Percentiles rank a stretch among this genome's conserved stretches.
Conservation (phyloP, 805 yeast species). For the Komagataella kurtzmanii region DNA sequence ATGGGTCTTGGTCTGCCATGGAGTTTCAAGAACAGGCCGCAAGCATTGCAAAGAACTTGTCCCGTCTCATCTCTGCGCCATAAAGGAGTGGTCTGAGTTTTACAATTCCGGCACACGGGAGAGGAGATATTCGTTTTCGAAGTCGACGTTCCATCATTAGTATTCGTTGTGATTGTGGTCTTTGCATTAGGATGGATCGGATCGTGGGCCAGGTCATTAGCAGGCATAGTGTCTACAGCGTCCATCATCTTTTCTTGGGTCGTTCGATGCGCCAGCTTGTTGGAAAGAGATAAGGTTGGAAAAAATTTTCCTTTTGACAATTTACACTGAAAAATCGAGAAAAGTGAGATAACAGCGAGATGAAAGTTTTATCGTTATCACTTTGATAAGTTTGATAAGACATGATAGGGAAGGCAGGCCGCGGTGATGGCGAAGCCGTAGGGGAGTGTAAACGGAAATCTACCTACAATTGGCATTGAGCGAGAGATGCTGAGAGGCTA, state of each 20-base stretch:
- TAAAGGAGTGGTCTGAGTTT: constrained; percentile 84
- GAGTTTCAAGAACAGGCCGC: constrained; percentile 77
- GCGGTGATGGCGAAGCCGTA: not conserved
- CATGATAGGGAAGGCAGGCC: not conserved
- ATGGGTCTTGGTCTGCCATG: constrained; percentile 93
- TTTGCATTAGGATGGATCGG: constrained; percentile 51
- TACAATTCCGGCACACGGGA: constrained; percentile 80
- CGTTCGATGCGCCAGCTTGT: not conserved
- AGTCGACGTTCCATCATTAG: constrained; percentile 50
- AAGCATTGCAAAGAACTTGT: constrained; percentile 85
- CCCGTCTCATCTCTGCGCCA: constrained; percentile 95
- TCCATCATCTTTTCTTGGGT: not conserved
- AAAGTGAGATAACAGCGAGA: not conserved
- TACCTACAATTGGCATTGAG: not conserved
- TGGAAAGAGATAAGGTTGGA: not conserved
- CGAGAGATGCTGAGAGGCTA: not conserved
- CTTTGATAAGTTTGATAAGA: not conserved
- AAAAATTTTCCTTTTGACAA: not conserved
- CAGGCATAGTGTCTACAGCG: not conserved
- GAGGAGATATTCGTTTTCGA: constrained; percentile 46
- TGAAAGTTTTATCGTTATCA: not conserved
- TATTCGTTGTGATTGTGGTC: constrained; percentile 37
- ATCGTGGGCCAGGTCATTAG: not conserved
- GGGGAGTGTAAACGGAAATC: not conserved
- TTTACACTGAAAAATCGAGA: not conserved